Percentiles rank a stretch among this genome's conserved stretches.
phyloP scores from a whole-genome alignment of 2,329 filamentous ascomycete genomes.

The Exophiala sideris region DNA sequence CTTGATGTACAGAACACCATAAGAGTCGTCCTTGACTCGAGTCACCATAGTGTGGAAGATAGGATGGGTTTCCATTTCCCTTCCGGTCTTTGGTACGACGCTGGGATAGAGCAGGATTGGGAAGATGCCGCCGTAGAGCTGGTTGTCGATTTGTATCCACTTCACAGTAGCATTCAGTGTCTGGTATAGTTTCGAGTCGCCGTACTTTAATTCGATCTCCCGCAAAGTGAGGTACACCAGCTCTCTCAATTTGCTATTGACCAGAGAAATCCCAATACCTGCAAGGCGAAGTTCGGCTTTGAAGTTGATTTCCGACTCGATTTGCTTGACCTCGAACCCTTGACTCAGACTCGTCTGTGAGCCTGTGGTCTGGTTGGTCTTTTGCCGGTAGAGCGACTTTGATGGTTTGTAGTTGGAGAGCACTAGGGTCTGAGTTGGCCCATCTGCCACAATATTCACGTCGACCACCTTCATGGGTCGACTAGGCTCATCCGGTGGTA shows the following conservation, averaged over 20 bases:
- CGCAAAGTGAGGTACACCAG: constrained; percentile 90
- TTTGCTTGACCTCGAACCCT: constrained; percentile 90
- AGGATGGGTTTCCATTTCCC: constrained; percentile 93
- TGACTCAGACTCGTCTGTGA: constrained; percentile 60
- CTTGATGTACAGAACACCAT: constrained; percentile 97
- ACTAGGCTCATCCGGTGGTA: constrained; percentile 62
- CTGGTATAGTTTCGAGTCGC: constrained; percentile 89
- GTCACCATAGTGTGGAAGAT: constrained; percentile 91
- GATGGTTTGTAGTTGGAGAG: constrained; percentile 90
- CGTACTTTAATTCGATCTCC: constrained; percentile 86
- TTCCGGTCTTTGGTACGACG: constrained; percentile 93
- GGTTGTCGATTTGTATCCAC: constrained; percentile 99
- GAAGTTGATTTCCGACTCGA: constrained; percentile 84
- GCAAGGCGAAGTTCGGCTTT: constrained; percentile 83
- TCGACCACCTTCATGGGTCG: constrained; percentile 82
- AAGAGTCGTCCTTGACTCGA: constrained; percentile 95
- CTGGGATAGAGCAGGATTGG: constrained; percentile 95
- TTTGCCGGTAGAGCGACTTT: constrained; percentile 83
- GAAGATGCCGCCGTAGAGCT: constrained; percentile 96
- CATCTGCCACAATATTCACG: constrained; percentile 91
- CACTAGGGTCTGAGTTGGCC: constrained; percentile 90
- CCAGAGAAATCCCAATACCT: constrained; percentile 86
- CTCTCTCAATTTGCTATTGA: constrained; percentile 89
- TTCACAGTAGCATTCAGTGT: constrained; percentile 88
- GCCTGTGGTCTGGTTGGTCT: constrained; percentile 46